phyloP scores from a whole-genome alignment of 2,329 filamentous ascomycete genomes.

The Pseudogymnoascus destructans region DNA sequence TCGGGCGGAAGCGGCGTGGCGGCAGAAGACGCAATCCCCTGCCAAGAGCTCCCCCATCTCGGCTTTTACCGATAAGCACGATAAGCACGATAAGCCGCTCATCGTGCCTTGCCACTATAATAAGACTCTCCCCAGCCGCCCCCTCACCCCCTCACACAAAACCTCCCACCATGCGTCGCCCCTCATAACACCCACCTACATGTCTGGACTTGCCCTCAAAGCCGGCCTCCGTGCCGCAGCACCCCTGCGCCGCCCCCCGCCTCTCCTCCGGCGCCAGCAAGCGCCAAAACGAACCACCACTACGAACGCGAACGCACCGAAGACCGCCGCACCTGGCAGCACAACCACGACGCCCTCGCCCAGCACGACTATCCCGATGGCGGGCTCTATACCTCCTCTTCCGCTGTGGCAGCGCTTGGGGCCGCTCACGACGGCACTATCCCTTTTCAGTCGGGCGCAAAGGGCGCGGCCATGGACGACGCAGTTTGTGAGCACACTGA shows the following conservation, averaged over 20 bases:
- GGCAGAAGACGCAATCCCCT: neutral
- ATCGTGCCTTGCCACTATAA: neutral
- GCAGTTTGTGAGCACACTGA: slow-evolving; percentile 60
- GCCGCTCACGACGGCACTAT: slow-evolving; percentile 38
- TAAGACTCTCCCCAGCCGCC: neutral
- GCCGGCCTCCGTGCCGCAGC: neutral
- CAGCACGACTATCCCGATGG: neutral
- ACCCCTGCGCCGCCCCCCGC: neutral
- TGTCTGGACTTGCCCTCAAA: neutral
- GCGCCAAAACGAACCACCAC: neutral
- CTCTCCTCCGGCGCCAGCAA: neutral
- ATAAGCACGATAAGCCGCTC: neutral
- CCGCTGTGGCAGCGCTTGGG: slow-evolving; percentile 44
- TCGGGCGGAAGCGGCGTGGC: neutral
- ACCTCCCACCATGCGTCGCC: neutral
- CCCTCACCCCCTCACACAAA: neutral
- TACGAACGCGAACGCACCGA: neutral
- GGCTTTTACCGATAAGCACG: slow-evolving; percentile 3
- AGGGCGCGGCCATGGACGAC: slow-evolving; percentile 61
- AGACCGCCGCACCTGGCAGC: neutral
- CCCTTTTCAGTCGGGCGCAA: slow-evolving; percentile 59
- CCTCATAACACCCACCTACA: neutral
- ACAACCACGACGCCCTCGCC: neutral
- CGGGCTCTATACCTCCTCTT: slow-evolving; percentile 12
- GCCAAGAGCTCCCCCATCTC: neutral